Percentiles rank a stretch among this genome's conserved stretches.
Conservation (phyloP, 305 asterid species). For the Nicotiana rustica region DNA sequence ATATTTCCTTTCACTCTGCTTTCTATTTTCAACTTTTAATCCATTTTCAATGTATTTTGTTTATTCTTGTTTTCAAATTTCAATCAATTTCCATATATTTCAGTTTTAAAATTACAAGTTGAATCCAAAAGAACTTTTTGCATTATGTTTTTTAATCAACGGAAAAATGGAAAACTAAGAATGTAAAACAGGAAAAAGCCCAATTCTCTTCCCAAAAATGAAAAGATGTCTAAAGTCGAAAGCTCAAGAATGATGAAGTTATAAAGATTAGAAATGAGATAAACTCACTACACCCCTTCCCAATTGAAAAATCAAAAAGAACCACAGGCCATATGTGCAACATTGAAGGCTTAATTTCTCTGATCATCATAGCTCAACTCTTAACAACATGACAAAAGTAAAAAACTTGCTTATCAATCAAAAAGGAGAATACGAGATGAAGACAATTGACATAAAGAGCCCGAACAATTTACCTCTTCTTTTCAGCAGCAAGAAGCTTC, state of each 20-base stretch:
- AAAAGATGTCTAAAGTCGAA: not conserved
- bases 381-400: conserved; percentile 18
- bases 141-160: not conserved
- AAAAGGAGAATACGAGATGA: not conserved
- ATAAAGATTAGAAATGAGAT: conserved; percentile 20
- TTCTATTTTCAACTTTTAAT: not conserved
- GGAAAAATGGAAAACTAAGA: not conserved
- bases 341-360: conserved; percentile 11
- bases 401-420: not conserved
- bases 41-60: not conserved
- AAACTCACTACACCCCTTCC: conserved; percentile 15
- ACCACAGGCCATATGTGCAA: not conserved
- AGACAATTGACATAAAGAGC: not conserved
- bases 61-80: not conserved
- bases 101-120: not conserved
- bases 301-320: conserved; percentile 8
- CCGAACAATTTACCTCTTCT: conserved; percentile 43
- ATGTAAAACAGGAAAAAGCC: not conserved
- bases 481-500: conserved; percentile 51
- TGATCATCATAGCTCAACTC: conserved; percentile 9
- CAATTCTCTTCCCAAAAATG: not conserved
- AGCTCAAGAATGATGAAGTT: not conserved
- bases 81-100: not conserved
- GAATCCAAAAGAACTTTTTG: not conserved
- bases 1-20: not conserved